Percentiles rank a stretch among this genome's conserved stretches.
These are phyloP conservation scores for Fusarium torreyae DNA, from an alignment of 2,329 filamentous ascomycete species.

Conservation along the genomic window DNA sequence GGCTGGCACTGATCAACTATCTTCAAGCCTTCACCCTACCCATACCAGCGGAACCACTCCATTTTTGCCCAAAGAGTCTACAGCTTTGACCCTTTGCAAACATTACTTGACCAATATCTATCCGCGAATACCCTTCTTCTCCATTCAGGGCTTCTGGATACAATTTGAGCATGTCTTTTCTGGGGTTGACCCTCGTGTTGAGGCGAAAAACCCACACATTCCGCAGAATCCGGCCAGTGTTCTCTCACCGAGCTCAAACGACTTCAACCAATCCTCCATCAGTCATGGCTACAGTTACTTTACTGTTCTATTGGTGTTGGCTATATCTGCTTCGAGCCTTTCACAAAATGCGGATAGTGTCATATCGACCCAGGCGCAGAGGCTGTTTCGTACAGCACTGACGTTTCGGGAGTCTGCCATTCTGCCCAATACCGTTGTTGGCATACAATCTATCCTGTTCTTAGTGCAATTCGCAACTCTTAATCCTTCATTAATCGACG, in stretches of 20 bases:
- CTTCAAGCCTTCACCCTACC: not conserved
- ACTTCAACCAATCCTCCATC: slow-evolving; percentile 2
- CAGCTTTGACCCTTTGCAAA: not conserved
- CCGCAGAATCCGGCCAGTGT: not conserved
- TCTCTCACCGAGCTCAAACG: not conserved
- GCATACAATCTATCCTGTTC: not conserved
- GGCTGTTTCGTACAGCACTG: slow-evolving; percentile 4
- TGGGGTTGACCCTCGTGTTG: not conserved
- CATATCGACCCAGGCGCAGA: slow-evolving; percentile 5
- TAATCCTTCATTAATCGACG: slow-evolving; percentile 11
- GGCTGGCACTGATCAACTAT: slow-evolving; percentile 15
- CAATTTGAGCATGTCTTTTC: slow-evolving; percentile 27
- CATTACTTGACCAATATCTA: slow-evolving; percentile 13
- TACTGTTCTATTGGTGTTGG: not conserved
- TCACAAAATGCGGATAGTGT: slow-evolving; percentile 23
- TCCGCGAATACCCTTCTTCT: slow-evolving; percentile 23
- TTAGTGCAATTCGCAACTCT: slow-evolving; percentile 20
- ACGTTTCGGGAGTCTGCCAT: slow-evolving; percentile 9
- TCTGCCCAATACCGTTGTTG: slow-evolving; percentile 10
- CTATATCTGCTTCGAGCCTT: slow-evolving; percentile 18
- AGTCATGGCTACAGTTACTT: slow-evolving; percentile 14
- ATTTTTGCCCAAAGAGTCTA: slow-evolving; percentile 8
- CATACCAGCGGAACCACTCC: not conserved
- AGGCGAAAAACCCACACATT: too few species aligned
- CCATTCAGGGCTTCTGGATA: slow-evolving; percentile 20